Conservation (phyloP, 2,329 filamentous ascomycete species). For the Alternaria triticimaculans region DNA sequence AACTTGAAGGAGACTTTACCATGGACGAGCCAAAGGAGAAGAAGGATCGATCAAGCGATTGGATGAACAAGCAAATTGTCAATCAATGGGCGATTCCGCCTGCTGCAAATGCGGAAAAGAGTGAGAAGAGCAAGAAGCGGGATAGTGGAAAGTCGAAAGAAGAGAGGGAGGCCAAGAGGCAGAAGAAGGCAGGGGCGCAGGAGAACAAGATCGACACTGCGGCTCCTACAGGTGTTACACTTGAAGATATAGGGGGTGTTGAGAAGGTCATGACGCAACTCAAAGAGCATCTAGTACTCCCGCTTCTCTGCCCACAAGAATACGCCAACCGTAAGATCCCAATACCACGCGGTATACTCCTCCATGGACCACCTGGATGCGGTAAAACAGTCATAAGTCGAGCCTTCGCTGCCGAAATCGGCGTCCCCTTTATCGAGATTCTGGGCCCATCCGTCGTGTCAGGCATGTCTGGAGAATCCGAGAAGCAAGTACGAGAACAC, state of each 20-base stretch:
- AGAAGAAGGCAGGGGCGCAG: constrained; percentile 56
- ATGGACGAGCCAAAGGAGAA: constrained; percentile 29
- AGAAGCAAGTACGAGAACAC: constrained; percentile 82
- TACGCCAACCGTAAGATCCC: constrained; percentile 71
- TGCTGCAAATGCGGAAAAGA: constrained; percentile 37
- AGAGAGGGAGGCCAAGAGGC: constrained; percentile 71
- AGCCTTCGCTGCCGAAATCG: constrained; percentile 76
- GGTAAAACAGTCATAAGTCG: constrained; percentile 86
- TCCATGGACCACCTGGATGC: constrained; percentile 84
- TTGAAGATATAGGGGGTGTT: constrained; percentile 78
- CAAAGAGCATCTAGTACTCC: constrained; percentile 74
- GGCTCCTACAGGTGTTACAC: constrained; percentile 70
- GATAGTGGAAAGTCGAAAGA: constrained; percentile 61
- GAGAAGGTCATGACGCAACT: constrained; percentile 74
- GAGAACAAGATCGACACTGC: constrained; percentile 63
- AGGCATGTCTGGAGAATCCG: constrained; percentile 87
- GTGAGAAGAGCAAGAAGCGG: constrained; percentile 53
- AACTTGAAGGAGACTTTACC: constrained; percentile 52
- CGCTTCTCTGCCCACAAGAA: constrained; percentile 71
- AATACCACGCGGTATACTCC: constrained; percentile 74
- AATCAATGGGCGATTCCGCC: constrained; percentile 59
- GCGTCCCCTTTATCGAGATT: constrained; percentile 81
- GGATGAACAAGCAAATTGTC: constrained; percentile 71
- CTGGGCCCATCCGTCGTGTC: constrained; percentile 81
- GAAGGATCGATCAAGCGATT: constrained; percentile 54